A percentile compares a stretch with the other conserved stretches of the same genome.
Evolutionary conservation across 495 filamentous ascomycete species (phyloP).

Genomic region (Cercophora newfieldiana): DNA sequence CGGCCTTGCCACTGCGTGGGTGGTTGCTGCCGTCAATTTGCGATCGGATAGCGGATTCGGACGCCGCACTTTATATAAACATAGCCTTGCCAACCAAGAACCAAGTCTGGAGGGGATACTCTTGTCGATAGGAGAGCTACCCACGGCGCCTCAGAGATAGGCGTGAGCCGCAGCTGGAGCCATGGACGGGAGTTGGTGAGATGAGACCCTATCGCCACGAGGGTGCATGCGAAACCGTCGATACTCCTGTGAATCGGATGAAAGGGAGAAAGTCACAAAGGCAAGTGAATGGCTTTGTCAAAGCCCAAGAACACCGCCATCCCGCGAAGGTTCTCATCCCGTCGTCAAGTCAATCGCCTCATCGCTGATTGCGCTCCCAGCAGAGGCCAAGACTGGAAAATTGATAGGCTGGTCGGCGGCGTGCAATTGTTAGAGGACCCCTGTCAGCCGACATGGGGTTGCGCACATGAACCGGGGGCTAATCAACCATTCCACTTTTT

Average conservation of each 20-base stretch:
- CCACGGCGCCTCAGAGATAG: no score
- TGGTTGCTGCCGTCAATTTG: not conserved
- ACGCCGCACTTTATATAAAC: no score
- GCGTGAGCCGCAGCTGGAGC: no score
- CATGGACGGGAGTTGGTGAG: no score
- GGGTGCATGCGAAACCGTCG: no score
- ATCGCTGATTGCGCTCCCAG: not conserved
- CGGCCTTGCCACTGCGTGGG: not conserved
- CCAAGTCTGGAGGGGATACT: no score
- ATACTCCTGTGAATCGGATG: no score
- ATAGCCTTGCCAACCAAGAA: not conserved
- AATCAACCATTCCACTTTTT: conserved; percentile 18
- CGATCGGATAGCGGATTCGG: no score
- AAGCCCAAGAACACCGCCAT: not conserved
- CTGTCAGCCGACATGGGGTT: conserved; percentile 13
- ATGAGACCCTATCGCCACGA: no score
- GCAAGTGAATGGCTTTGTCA: not conserved
- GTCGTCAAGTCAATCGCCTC: no score
- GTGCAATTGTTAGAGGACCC: conserved; percentile 14
- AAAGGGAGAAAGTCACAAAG: not conserved
- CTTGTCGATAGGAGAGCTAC: no score
- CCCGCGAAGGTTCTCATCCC: not conserved
- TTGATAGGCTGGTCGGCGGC: conserved; percentile 12
- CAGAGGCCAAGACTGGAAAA: conserved; percentile 3
- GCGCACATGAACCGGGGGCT: conserved; percentile 20